Evolutionary conservation across 73 alveolate genomes (phyloP).

Genomic region (Diophrys appendiculata): DNA sequence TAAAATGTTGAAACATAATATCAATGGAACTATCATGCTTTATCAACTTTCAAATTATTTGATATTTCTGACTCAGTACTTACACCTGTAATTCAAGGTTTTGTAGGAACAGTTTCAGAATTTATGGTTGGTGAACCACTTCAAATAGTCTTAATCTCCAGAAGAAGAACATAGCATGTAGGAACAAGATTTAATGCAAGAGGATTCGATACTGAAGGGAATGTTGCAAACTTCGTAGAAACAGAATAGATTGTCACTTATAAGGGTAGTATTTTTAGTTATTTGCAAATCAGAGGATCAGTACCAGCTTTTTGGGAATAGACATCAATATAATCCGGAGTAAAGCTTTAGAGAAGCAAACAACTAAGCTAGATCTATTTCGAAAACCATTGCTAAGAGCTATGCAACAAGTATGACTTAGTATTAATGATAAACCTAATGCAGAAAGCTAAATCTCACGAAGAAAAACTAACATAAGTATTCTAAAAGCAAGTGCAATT

Average conservation of each 20-base stretch:
- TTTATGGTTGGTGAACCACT: slow-evolving; percentile 48
- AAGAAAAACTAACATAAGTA: too few relatives aligned
- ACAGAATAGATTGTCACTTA: slow-evolving; percentile 83
- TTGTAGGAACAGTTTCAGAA: slow-evolving; percentile 59
- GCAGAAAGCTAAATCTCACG: too few relatives aligned
- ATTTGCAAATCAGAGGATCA: slow-evolving; percentile 88
- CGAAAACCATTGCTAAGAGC: slow-evolving; percentile 79
- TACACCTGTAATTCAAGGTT: slow-evolving; percentile 71
- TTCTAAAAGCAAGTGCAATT: too few relatives aligned
- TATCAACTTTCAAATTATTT: too few relatives aligned
- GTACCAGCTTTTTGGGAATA: slow-evolving; percentile 95
- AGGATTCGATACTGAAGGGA: slow-evolving; percentile 95
- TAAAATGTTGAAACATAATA: not conserved
- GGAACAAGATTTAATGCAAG: slow-evolving; percentile 95
- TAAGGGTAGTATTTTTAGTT: slow-evolving; percentile 65
- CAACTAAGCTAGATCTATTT: slow-evolving; percentile 79
- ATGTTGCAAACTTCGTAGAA: slow-evolving; percentile 93
- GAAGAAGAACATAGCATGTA: slow-evolving; percentile 82
- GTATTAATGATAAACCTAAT: slow-evolving; percentile 78
- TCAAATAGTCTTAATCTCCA: slow-evolving; percentile 76
- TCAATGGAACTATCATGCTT: not conserved
- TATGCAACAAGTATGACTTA: slow-evolving; percentile 74
- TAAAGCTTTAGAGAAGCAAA: slow-evolving; percentile 75
- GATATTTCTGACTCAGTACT: not conserved
- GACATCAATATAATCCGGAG: slow-evolving; percentile 73